These are phyloP conservation scores for Ramalina peruviana DNA, from an alignment of 495 filamentous ascomycete species.

Conservation along the genomic window DNA sequence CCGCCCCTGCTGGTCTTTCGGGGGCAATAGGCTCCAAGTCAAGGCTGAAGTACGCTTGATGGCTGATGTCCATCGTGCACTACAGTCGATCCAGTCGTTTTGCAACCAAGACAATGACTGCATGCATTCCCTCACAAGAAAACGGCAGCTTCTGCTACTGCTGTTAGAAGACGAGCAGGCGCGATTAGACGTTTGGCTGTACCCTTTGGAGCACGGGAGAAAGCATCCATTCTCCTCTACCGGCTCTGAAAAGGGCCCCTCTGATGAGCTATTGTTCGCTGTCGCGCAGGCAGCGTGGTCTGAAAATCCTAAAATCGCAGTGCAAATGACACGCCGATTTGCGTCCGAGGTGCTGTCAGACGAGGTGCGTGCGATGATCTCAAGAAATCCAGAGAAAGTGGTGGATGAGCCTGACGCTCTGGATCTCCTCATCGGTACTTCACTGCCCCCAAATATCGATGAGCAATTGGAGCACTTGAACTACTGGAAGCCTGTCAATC, in stretches of 20 bases:
- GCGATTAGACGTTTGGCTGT: constrained; percentile 79
- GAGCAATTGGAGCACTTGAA: constrained; percentile 72
- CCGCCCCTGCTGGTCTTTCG: constrained; percentile 82
- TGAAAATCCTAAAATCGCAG: constrained; percentile 66
- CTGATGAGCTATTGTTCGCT: constrained; percentile 28
- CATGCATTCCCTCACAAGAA: constrained; percentile 53
- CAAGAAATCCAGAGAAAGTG: constrained; percentile 72
- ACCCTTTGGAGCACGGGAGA: constrained; percentile 58
- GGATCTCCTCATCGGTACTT: constrained; percentile 61
- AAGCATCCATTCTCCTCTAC: constrained; percentile 37
- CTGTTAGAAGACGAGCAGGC: constrained; percentile 76
- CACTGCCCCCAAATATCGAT: constrained; percentile 62
- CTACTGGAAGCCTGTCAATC: constrained; percentile 90
- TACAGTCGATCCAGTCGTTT: constrained; percentile 43
- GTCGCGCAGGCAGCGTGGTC: constrained; percentile 60
- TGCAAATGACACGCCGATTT: constrained; percentile 70
- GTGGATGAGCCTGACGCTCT: constrained; percentile 66
- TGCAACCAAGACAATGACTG: constrained; percentile 38
- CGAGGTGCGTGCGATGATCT: constrained; percentile 63
- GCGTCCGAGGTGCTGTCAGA: constrained; percentile 53
- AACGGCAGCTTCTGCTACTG: constrained; percentile 63
- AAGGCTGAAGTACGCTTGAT: constrained; percentile 83
- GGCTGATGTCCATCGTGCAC: constrained; percentile 51
- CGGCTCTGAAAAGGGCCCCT: constrained; percentile 25
- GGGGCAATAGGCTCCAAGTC: constrained; percentile 80